Evolutionary conservation across 768 basidiomycete genomes (phyloP), one percentile per base, ranked within the genome.

Genomic region (Suillus brevipes): DNA sequence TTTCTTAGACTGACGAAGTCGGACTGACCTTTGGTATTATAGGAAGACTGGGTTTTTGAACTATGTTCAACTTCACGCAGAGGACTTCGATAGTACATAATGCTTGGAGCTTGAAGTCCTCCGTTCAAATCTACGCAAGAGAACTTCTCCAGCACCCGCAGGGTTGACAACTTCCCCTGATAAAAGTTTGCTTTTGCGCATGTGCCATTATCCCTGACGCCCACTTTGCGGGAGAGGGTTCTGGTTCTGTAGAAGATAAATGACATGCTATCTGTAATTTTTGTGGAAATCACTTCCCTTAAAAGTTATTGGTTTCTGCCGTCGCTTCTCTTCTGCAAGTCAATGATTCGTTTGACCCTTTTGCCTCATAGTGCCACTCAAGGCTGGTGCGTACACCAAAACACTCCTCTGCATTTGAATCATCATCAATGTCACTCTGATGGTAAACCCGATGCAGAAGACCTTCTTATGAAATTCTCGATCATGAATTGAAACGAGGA

Each of bases 351-450:
- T 2, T 87, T 87, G 31, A 31, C 73, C 90, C 90, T 0, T 79
- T 97, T 20, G 90, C 92, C 34, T 36, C 6, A 36, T 36, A 4
- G 74, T 97, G 0, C 95, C 96, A 0, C 83, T 99, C 0, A 78
- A 78, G 4, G 79, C 81, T n/a, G 95, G 94, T 2, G 88, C 93
- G 0, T 89, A 89, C 0, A 75, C 80, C 49, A 45, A 72, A 7
- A 92, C 92, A 0, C 89, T 92, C 70, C 72, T 75, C 0, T 78
- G 84, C 1, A 78, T 95, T 25, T 95, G 90, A 88, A 73, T 80
- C 0, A 73, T 84, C 53, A 79, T 97, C 20, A 36, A 36, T 36
- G 34, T 36, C 34, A 36, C 34, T 36, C 34, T 36, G 34, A 36
- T 8, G 34, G 34, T 36, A 5, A 36, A 36, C 34, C 34, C 6